Evolutionary conservation across 2,329 filamentous ascomycete species (phyloP).

Genomic region (Pseudogymnoascus verrucosus): DNA sequence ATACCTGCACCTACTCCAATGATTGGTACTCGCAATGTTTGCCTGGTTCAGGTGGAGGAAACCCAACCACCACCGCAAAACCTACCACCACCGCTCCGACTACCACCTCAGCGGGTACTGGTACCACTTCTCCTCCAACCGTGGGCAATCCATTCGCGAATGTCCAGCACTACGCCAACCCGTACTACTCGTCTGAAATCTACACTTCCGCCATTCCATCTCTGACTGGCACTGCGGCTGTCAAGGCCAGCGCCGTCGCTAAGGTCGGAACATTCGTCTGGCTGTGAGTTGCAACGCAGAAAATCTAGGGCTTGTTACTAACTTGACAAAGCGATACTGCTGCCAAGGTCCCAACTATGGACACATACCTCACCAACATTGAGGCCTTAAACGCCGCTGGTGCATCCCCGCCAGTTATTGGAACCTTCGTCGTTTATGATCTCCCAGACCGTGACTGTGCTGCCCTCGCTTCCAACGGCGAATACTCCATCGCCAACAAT

Average conservation of each 20-base stretch:
- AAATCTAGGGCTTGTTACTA: constrained; percentile 1
- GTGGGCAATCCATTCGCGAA: constrained; percentile 45
- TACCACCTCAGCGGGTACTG: constrained; percentile 11
- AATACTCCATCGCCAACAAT: constrained; percentile 45
- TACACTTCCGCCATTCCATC: constrained; percentile 52
- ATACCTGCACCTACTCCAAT: constrained; percentile 19
- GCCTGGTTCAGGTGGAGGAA: constrained; percentile 15
- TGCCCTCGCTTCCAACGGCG: constrained; percentile 55
- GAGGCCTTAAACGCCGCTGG: constrained; percentile 38
- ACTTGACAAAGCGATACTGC: constrained; percentile 33
- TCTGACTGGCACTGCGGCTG: constrained; percentile 46
- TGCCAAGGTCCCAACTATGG: constrained; percentile 41
- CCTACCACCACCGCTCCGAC: constrained; percentile 13
- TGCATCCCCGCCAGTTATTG: constrained; percentile 38
- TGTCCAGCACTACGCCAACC: constrained; percentile 42
- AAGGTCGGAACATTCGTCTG: constrained; percentile 44
- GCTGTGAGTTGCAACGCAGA: constrained; percentile 34
- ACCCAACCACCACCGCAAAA: not conserved
- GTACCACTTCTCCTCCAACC: constrained; percentile 26
- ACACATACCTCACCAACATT: constrained; percentile 39
- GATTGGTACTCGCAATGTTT: constrained; percentile 26
- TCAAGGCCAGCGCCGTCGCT: constrained; percentile 40
- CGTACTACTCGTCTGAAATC: constrained; percentile 46
- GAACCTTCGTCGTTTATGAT: constrained; percentile 53
- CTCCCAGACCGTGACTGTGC: constrained; percentile 57